Evolutionary conservation across 164 flowering plant genomes (phyloP), one percentile per base, ranked within the genome.

Genomic region (Macadamia integrifolia): DNA sequence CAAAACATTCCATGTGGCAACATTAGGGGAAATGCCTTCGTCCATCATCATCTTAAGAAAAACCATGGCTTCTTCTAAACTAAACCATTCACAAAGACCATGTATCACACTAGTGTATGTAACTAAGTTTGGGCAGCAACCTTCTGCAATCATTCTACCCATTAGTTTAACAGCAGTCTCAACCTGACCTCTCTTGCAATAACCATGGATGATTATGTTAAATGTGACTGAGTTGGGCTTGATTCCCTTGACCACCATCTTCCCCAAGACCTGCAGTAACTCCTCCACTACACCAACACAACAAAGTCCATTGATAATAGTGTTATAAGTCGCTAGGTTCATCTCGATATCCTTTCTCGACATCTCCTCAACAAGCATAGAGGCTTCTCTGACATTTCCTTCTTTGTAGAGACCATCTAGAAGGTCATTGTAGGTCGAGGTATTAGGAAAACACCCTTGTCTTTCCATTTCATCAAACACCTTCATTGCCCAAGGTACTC

Each of bases 391-490:
- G 13, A 72, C 67, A 62, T 80, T 72, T 18, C 77, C 70, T n/a
- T 46, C 79, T 70, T 71, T 84, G 71, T 71, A 78, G 53, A 88
- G 86, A 69, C 87, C 93, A 75, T 83, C 76, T 71, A 90, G 60
- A 28, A 89, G 74, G 80, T 83, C 91, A 72, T 93, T 93, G 65
- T 79, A 93, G 2, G 96, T 90, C 9, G 73, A 82, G 30, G 77
- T 66, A 65, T 83, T 81, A 29, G 97, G 92, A 0, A 53, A 61
- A 69, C 88, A 87, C 53, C 86, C 88, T 67, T 77, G 69, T 15
- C 57, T 71, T 69, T 61, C 77, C 93, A 93, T 88, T 77, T 83
- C 77, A 75, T 77, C 64, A 42, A 85, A 80, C 68, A 83, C 68
- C 55, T 80, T 66, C 48, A 86, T 40, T 28, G 90, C 95, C 82